Conservation (phyloP, 495 filamentous ascomycete genomes). For the Haplographium delicatum region DNA sequence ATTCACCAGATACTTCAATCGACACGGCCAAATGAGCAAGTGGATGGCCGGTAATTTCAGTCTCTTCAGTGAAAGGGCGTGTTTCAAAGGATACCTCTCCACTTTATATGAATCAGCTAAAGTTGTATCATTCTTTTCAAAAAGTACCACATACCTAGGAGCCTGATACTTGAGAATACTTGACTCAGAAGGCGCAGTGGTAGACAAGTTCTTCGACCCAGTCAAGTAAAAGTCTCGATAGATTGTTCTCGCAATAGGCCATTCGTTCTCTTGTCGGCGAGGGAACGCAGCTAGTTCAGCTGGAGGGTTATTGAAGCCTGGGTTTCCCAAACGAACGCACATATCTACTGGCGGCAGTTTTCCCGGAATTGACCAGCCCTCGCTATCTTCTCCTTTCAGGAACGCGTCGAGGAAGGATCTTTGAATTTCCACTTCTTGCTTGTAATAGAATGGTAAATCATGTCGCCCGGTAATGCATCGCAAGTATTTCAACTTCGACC, state of each 20-base stretch:
- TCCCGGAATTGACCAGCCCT: slow-evolving; percentile 50
- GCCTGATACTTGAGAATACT: too few relatives aligned
- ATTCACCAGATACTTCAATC: slow-evolving; percentile 35
- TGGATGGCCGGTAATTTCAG: slow-evolving; percentile 63
- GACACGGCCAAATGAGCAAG: slow-evolving; percentile 57
- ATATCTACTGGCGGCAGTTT: slow-evolving; percentile 52
- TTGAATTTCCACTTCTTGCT: slow-evolving; percentile 59
- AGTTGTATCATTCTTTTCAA: too few relatives aligned
- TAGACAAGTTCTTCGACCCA: slow-evolving; percentile 31
- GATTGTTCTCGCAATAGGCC: slow-evolving; percentile 57
- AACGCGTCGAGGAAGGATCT: slow-evolving; percentile 63
- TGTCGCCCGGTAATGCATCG: slow-evolving; percentile 64
- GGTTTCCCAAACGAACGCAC: slow-evolving; percentile 54
- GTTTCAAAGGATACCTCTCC: too few relatives aligned
- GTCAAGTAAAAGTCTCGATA: slow-evolving; percentile 54
- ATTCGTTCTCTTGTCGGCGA: slow-evolving; percentile 50
- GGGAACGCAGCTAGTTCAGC: slow-evolving; percentile 46
- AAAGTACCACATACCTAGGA: too few relatives aligned
- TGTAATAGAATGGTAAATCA: slow-evolving; percentile 67
- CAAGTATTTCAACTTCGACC: slow-evolving; percentile 58
- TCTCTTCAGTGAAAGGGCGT: slow-evolving; percentile 47
- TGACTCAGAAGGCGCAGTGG: not conserved
- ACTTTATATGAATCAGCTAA: slow-evolving; percentile 39
- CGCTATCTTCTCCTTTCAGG: slow-evolving; percentile 55
- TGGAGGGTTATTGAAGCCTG: slow-evolving; percentile 56